A percentile compares a stretch with the other conserved stretches of the same genome.
Conservation (phyloP, 768 basidiomycete species). For the Trametes gibbosa region DNA sequence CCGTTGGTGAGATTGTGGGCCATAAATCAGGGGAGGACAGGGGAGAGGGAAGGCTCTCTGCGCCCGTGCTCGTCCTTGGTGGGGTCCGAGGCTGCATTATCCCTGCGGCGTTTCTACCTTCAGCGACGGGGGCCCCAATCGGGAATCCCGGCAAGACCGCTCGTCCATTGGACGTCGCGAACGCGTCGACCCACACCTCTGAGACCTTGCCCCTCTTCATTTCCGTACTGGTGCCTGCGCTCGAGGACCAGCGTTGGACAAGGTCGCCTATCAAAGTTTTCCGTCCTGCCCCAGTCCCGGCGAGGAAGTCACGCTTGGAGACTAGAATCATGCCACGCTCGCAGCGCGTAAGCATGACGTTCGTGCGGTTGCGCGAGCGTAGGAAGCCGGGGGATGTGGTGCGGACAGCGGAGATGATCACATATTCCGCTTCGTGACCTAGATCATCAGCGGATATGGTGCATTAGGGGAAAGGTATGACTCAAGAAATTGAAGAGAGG, state of each 20-base stretch:
- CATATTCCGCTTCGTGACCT: slow-evolving; percentile 53
- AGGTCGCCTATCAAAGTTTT: slow-evolving; percentile 44
- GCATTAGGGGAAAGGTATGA: background rate
- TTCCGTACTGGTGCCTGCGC: background rate
- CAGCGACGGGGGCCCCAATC: background rate
- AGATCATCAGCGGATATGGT: background rate
- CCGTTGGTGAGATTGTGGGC: too few relatives aligned
- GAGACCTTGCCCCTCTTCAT: slow-evolving; percentile 36
- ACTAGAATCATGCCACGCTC: slow-evolving; percentile 47
- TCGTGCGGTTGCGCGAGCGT: slow-evolving; percentile 42
- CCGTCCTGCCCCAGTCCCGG: slow-evolving; percentile 6
- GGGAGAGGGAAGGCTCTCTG: too few relatives aligned
- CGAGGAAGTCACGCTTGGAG: slow-evolving; percentile 41
- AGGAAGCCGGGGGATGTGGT: slow-evolving; percentile 47
- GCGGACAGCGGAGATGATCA: slow-evolving; percentile 51
- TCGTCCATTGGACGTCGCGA: background rate
- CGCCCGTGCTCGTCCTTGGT: background rate
- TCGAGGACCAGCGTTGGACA: slow-evolving; percentile 24
- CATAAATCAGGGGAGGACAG: too few relatives aligned
- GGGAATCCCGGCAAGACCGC: slow-evolving; percentile 3
- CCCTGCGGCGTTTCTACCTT: too few relatives aligned
- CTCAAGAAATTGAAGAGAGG: background rate
- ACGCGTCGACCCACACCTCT: slow-evolving; percentile 5
- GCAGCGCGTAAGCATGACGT: slow-evolving; percentile 46
- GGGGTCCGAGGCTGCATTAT: too few relatives aligned